phyloP scores from a whole-genome alignment of 148 eudicot genomes.

The Camellia granthamiana region DNA sequence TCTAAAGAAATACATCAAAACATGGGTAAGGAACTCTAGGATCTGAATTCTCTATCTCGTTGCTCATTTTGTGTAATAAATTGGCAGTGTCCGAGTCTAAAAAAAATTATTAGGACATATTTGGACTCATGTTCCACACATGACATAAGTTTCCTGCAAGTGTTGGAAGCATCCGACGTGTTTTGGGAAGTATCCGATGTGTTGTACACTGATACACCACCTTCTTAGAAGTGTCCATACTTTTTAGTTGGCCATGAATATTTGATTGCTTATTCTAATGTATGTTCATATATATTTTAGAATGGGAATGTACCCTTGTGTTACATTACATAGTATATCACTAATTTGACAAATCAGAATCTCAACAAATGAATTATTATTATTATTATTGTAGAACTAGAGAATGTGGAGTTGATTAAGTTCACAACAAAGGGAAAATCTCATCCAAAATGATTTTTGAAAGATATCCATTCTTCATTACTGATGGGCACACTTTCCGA shows the following conservation, averaged over 20 bases:
- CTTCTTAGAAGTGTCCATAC: no score
- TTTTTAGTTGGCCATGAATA: no score
- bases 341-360: not conserved
- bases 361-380: not conserved
- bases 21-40: constrained; percentile 31
- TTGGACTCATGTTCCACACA: no score
- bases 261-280: no score
- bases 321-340: not conserved
- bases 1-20: constrained; percentile 25
- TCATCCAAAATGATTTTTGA: not conserved
- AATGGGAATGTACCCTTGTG: no score
- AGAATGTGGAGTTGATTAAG: not conserved
- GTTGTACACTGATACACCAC: no score
- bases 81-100: not conserved
- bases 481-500: not conserved
- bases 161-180: no score
- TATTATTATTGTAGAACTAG: not conserved
- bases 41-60: not conserved
- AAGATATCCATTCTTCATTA: not conserved
- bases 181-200: no score
- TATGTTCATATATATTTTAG: no score
- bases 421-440: not conserved
- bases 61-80: not conserved
- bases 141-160: no score
- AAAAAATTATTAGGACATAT: no score